Evolutionary conservation across 352 stramenopile species (phyloP).

Genomic region (Phytophthora lateralis): DNA sequence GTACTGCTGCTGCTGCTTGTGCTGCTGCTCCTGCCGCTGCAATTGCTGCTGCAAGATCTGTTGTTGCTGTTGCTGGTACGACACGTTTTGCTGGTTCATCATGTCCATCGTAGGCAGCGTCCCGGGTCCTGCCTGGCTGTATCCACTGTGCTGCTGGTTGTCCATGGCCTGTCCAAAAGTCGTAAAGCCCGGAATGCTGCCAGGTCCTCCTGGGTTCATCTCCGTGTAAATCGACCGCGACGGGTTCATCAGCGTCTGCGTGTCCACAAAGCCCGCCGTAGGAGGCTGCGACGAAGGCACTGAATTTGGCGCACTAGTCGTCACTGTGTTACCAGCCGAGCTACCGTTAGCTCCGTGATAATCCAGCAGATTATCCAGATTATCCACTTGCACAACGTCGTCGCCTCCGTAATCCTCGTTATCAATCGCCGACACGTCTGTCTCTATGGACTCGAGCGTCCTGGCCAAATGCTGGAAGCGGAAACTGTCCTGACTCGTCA

Average conservation of each 20-base stretch:
- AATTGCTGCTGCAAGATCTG: conserved; percentile 61
- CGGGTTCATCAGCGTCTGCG: conserved; percentile 68
- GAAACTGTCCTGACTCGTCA: conserved; percentile 89
- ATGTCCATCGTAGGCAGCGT: conserved; percentile 35
- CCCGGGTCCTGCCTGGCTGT: conserved; percentile 25
- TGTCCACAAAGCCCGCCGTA: conserved; percentile 64
- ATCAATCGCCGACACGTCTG: conserved; percentile 78
- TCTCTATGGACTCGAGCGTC: conserved; percentile 83
- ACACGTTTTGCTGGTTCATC: conserved; percentile 48
- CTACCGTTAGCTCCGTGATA: conserved; percentile 55
- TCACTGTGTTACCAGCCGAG: conserved; percentile 8
- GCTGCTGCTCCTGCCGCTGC: conserved; percentile 59
- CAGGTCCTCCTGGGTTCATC: conserved; percentile 21
- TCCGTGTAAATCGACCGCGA: conserved; percentile 61
- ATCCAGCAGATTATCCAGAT: conserved; percentile 85
- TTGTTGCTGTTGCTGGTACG: conserved; percentile 49
- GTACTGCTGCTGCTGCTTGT: conserved; percentile 62
- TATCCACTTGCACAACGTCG: conserved; percentile 85
- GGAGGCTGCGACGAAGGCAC: conserved; percentile 2
- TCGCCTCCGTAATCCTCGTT: conserved; percentile 85
- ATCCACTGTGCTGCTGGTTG: conserved; percentile 36
- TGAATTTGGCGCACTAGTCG: conserved; percentile 9
- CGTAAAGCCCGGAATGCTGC: conserved; percentile 24
- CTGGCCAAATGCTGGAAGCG: conserved; percentile 83
- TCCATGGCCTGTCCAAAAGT: conserved; percentile 40